These are phyloP conservation scores for Solanum chacoense DNA, from an alignment of 305 asterid genomes.

Conservation along the genomic window DNA sequence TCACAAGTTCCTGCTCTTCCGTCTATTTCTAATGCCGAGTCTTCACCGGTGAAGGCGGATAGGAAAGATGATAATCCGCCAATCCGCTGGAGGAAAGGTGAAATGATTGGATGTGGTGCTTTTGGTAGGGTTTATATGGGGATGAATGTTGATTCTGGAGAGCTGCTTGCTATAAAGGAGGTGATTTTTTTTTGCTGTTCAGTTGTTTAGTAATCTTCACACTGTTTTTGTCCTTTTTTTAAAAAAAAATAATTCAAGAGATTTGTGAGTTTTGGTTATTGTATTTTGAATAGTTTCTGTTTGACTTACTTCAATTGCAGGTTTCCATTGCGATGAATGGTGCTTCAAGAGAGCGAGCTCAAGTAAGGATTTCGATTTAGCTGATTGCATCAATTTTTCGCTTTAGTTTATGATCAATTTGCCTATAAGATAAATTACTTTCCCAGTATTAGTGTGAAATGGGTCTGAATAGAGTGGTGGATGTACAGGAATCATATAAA, in stretches of 20 bases:
- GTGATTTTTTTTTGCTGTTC: slow-evolving; percentile 16
- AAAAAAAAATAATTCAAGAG: background rate
- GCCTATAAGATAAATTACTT: background rate
- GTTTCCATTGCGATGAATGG: slow-evolving; percentile 70
- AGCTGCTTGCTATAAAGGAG: slow-evolving; percentile 95
- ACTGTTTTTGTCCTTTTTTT: background rate
- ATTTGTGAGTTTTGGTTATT: slow-evolving; percentile 1
- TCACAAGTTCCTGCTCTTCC: slow-evolving; percentile 67
- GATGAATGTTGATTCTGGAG: slow-evolving; percentile 93
- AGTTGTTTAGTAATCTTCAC: background rate
- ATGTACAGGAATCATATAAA: background rate
- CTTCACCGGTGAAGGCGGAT: slow-evolving; percentile 10
- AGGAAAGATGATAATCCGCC: slow-evolving; percentile 21
- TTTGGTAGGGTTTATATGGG: slow-evolving; percentile 99
- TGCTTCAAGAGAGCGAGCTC: slow-evolving; percentile 66
- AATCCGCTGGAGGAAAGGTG: slow-evolving; percentile 94
- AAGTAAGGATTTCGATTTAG: slow-evolving; percentile 37
- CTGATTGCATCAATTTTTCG: slow-evolving; percentile 3
- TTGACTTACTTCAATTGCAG: slow-evolving; percentile 27
- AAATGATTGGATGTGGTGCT: slow-evolving; percentile 91
- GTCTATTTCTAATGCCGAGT: slow-evolving; percentile 23
- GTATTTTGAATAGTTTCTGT: slow-evolving; percentile 9
- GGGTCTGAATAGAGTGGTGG: background rate
- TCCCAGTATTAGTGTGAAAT: background rate
- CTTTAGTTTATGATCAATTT: background rate